Evolutionary conservation across 176 grass and related monocot species (phyloP).

Genomic region (bread wheat (Triticum aestivum)): IWGSC_CS_RefSeq_v2.1 NC_057802.1:131999022-131999521

Average conservation of each 20-base stretch:
- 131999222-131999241: neutral
- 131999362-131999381: neutral
- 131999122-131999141: neutral
- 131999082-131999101: too few relatives aligned
- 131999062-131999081: neutral
- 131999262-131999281: neutral
- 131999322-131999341: neutral
- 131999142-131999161: neutral
- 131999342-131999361: neutral
- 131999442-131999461: neutral
- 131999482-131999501: slow-evolving; percentile 2
- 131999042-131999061: neutral
- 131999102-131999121: too few relatives aligned
- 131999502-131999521: neutral
- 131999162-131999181: neutral
- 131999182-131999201: neutral
- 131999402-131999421: neutral
- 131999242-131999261: neutral
- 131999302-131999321: neutral
- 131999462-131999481: neutral
- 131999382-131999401: neutral
- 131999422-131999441: neutral
- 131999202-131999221: neutral
- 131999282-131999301: neutral
- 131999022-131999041: neutral